These are phyloP conservation scores for Coemansia sp. DNA, from an alignment of 192 early-diverging fungal species.

Conservation along the genomic window DNA sequence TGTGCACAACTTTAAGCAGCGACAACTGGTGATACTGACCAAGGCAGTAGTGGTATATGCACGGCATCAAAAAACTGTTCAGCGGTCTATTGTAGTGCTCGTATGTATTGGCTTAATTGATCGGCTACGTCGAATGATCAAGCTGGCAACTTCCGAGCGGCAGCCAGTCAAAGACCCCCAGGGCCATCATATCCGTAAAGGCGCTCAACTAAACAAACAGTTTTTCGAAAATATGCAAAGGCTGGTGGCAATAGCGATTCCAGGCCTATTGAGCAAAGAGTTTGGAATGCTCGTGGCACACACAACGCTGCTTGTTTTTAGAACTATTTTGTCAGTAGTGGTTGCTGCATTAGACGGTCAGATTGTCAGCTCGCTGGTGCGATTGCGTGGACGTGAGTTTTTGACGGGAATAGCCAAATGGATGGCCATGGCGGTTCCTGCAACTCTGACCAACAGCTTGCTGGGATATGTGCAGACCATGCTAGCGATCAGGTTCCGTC, in stretches of 20 bases:
- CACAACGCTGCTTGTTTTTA: slow-evolving; percentile 80
- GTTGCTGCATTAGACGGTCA: slow-evolving; percentile 70
- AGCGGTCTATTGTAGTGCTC: slow-evolving; percentile 31
- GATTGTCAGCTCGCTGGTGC: slow-evolving; percentile 74
- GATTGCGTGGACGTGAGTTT: slow-evolving; percentile 66
- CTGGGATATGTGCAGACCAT: slow-evolving; percentile 74
- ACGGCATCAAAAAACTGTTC: slow-evolving; percentile 35
- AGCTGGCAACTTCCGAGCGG: slow-evolving; percentile 34
- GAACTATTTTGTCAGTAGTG: slow-evolving; percentile 87
- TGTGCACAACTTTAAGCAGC: slow-evolving; percentile 29
- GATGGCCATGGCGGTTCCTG: slow-evolving; percentile 92
- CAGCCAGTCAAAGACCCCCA: not conserved
- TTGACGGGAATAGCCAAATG: slow-evolving; percentile 80
- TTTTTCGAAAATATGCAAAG: slow-evolving; percentile 67
- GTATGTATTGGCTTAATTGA: slow-evolving; percentile 27
- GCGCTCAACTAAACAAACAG: slow-evolving; percentile 43
- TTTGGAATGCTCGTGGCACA: slow-evolving; percentile 82
- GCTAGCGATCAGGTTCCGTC: slow-evolving; percentile 76
- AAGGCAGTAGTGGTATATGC: slow-evolving; percentile 30
- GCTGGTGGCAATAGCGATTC: slow-evolving; percentile 80
- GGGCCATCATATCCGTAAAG: slow-evolving; percentile 5
- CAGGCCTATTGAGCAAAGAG: slow-evolving; percentile 79
- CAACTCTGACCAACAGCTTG: slow-evolving; percentile 95
- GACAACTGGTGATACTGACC: slow-evolving; percentile 31
- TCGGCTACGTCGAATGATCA: slow-evolving; percentile 30